Evolutionary conservation across 495 filamentous ascomycete species (phyloP), one percentile per base, ranked within the genome.

Genomic region (Daldinia grandis): DNA sequence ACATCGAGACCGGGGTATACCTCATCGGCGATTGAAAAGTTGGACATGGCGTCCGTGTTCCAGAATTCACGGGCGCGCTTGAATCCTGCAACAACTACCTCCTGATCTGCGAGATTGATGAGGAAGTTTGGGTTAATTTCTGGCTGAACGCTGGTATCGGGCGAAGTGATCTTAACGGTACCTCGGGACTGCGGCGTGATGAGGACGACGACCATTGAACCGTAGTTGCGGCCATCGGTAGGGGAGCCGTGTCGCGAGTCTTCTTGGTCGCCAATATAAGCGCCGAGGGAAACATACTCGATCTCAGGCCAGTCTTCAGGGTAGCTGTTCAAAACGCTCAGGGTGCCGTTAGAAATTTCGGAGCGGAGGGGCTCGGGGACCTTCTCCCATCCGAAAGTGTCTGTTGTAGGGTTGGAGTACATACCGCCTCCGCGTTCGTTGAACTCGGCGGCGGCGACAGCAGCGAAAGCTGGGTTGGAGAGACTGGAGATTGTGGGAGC

Each of bases 121-220:
- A 92, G 80, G 81, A 81, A 90, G 62, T 82, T 81, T 0, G 83
- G 82, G 59, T 87, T 81, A 68, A 92, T 85, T 15, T 86, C 58
- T 0, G 89, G 89, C 0, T 74, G 71, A 56, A 83, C 81, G 0
- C 53, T 31, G 0, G 80, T 86, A 64, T 82, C 70, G 9, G 79
- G 60, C 0, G 79, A 84, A 3, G 69, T 62, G 59, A 91, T 82
- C 1, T 81, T 86, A 5, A 91, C 81, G 57, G 79, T 87, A 33
- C 89, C 88, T 0, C 87, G 80, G 0, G 85, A 88, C 1, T 80
- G 66, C 0, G 87, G 86, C 0, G 87, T 76, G 0, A 81, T 62
- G 1, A 90, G 75, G 0, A 78, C 79, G 0, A 67, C 78, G 5
- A 47, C 42, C 42, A 47, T 10, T 21, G 42, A 9, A 21, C 19